A percentile compares a stretch with the other conserved stretches of the same genome.
phyloP scores from a whole-genome alignment of 306 rosid genomes.

The Prunus persica region DNA sequence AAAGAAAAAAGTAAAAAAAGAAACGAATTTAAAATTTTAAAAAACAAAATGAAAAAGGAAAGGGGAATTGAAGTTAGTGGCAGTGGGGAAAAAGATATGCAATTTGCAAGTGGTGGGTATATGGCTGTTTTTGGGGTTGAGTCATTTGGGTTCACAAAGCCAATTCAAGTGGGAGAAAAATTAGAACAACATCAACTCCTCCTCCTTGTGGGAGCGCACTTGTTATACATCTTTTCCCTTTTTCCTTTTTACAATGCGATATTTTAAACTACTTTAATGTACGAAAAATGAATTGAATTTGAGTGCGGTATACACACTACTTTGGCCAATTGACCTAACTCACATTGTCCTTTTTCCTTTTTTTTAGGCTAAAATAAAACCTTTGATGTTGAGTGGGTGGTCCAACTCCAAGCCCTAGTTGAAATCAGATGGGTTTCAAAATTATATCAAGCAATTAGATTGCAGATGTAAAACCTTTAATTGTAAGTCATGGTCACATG shows the following conservation, averaged over 20 bases:
- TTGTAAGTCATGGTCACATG: slow-evolving; percentile 7
- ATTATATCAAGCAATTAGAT: too few relatives aligned
- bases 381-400: too few relatives aligned
- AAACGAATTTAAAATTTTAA: not conserved
- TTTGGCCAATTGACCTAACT: too few relatives aligned
- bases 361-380: not conserved
- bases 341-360: not conserved
- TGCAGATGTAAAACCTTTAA: not conserved
- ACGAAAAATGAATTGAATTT: too few relatives aligned
- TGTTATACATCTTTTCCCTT: not conserved
- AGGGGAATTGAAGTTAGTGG: not conserved
- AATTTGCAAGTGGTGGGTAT: slow-evolving; percentile 24
- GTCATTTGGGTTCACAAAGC: slow-evolving; percentile 5
- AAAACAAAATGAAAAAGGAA: too few relatives aligned
- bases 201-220: slow-evolving; percentile 22
- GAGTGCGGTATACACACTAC: too few relatives aligned
- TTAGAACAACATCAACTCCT: not conserved
- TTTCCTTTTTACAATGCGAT: not conserved
- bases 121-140: not conserved
- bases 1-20: not conserved
- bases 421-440: too few relatives aligned
- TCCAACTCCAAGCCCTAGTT: too few relatives aligned
- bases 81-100: slow-evolving; percentile 2
- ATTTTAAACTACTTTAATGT: not conserved
- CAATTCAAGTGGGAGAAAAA: slow-evolving; percentile 6